Evolutionary conservation across 495 filamentous ascomycete species (phyloP), one percentile per base, ranked within the genome.

Genomic region (Pseudotulostoma volvatum): DNA sequence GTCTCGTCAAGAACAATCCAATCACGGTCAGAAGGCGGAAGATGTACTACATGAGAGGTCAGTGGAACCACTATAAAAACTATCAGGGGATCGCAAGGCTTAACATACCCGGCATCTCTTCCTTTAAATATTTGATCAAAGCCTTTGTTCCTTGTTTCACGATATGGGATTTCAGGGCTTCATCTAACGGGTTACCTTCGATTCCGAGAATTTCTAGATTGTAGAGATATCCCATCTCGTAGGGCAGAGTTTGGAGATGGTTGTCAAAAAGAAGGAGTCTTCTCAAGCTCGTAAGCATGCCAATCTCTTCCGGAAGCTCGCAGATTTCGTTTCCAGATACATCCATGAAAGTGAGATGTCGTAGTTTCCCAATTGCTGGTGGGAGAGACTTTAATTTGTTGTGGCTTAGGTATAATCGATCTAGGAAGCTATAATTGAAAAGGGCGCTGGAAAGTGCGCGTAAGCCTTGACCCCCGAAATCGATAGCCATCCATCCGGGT

Each of bases 391-490:
- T 74, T 28, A 99, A 66, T 51, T 83, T 82, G 66, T 99, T 97
- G 47, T 82, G 79, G 46, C 83, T 84, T 23, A 97, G 74, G 54
- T 90, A 93, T 16, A 99, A 67, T 51, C 85, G 86, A 41, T 80
- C 78, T 37, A 96, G 66, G 54, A 96, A 94, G 13, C 59, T 66
- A 59, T 94, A 96, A 43, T 70, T 62, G 57, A 99, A 99, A 33
- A 99, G 62, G 14, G 78, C 68, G 5, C 71, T 55, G 1, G 86
- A 71, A 13, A 96, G 66, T 30, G 80, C 79, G 46, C 84, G 80
- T 20, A 99, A 60, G 20, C 85, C 87, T 61, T 95, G 92, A 0
- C 86, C 90, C 49, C 86, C 86, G 49, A 95, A 76, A 64, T 99
- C 90, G 32, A 99, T 60, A 32, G 83, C 81, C 48, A 79, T 66